Percentiles rank a stretch among this genome's conserved stretches.
These are phyloP conservation scores for Juncus effusus DNA, from an alignment of 176 grass and related monocot genomes.

Conservation along the genomic window DNA sequence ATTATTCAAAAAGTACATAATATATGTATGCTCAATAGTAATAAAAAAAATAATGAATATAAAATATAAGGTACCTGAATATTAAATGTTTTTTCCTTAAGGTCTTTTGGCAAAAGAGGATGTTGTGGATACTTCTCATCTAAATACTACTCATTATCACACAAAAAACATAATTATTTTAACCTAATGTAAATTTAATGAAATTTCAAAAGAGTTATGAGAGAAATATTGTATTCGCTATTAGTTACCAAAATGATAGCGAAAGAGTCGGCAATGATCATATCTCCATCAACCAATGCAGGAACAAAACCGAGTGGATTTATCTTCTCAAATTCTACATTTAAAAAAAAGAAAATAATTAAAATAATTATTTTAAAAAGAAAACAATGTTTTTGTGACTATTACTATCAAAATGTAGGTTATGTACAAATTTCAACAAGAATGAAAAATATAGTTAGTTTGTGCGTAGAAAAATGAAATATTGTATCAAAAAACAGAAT, in stretches of 20 bases:
- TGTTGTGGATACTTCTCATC: constrained; percentile 81
- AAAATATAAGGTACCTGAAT: constrained; percentile 50
- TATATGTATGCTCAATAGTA: not conserved
- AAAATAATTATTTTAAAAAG: not conserved
- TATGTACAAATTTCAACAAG: not conserved
- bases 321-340: constrained; percentile 78
- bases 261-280: constrained; percentile 66
- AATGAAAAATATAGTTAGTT: not conserved
- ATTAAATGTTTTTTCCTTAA: constrained; percentile 79
- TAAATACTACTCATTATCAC: constrained; percentile 54
- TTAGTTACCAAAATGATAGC: constrained; percentile 59
- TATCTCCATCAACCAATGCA: constrained; percentile 59
- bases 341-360: not conserved
- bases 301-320: constrained; percentile 92
- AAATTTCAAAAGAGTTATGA: not conserved
- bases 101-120: constrained; percentile 62
- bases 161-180: not conserved
- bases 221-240: not conserved
- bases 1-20: not conserved
- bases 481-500: not conserved
- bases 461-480: not conserved
- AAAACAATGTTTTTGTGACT: not conserved
- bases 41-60: not conserved
- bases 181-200: constrained; percentile 3
- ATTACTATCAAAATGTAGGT: not conserved